Base-by-base conservation (phyloP, 2,329 filamentous ascomycete genomes). In the Beauveria pseudobassiana region DNA sequence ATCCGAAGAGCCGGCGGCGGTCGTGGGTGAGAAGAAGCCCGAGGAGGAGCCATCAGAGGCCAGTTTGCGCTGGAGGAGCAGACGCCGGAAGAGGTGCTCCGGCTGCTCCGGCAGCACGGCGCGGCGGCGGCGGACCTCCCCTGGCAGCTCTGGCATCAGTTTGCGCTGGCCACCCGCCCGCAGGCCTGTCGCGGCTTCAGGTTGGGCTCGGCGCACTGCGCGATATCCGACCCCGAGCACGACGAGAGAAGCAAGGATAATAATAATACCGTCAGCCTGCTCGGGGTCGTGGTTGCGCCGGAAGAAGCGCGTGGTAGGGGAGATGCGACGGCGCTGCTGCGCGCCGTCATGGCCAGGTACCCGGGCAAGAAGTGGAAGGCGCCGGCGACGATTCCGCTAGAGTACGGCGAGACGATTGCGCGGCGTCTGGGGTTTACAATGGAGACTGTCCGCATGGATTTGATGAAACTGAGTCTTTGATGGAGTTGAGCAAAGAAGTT, bases 151-250 rank as follows among this genome's bases (percentile, higher is more conserved):
- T 64, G 61, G 58, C 48, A 51, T 5, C 58, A 61, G 50, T 61
- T 48, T 18, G 20, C n/a, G 16, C 58, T 54, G 50, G 38, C 63
- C n/a, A 53, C 14, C 46, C 54, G 38, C 3, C 45, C 60, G 22
- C 34, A 56, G 3, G 48, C 59, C 16, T 51, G 63, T 14, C 43
- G 58, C 40, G 64, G 59, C 2, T 69, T 65, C 46, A 62, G 48
- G 40, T 63, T 65, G 20, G 65, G 62, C 22, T 50, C 63, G 18
- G 67, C 67, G 18, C 65, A 63, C 53, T 67, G 66, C 54, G 66
- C 63, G 28, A 61, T 65, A n/a, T 57, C 63, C 1, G 53, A 67
- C 14, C 67, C 67, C 2, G 63, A 64, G 26, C 63, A 65, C 43
- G 56, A 58, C 30, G 12, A 3, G 42, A 61, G 62, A 28, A 61